Base-by-base conservation (phyloP, 768 basidiomycete genomes). In the Rhizopogon sp. region DNA sequence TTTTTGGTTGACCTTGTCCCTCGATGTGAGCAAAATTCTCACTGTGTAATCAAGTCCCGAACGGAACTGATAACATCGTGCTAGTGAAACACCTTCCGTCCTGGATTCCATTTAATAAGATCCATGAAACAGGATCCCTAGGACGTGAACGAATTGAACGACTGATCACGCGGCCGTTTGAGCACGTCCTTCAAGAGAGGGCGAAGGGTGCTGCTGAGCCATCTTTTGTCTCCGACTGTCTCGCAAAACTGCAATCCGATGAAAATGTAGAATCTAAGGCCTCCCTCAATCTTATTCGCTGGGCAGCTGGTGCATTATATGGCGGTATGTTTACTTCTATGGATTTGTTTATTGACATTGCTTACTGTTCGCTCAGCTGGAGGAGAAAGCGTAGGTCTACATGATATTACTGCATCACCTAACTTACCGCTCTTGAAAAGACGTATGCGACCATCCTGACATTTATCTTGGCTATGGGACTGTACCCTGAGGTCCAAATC, bases 401-500 rank as follows among this genome's bases (percentile, higher is more conserved):
- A 11, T 20, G n/a, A 10, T 35, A 20, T 49, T 28, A 3, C 14
- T 49, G 31, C 22, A 17, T 39, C 35, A 35, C n/a, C 28, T 9
- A 7, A 46, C 42, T 54, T 11, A 31, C 6, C 10, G 11, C 7
- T 29, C 16, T 39, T 25, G 49, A 29, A 43, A 29, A 63, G 62
- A 42, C 62, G 13, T 63, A 63, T 45, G 49, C 59, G 5, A 56
- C 62, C 2, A 60, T 58, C 13, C 44, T 63, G 29, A 63, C 39
- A 8, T 63, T 63, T 41, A 56, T 63, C 13, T 39, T 63, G 8
- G 62, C 54, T 16, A 57, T 60, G 46, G 51, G 53, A 11, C 54
- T 56, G 25, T 60, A 63, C 55, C 60, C 67, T 70, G 77, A 80
- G 5, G 77, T 82, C 8, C 76, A 79, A 62, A 72, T 67, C 58